Evolutionary conservation across 108 stramenopile species (phyloP), one percentile per base, ranked within the genome.

Genomic region (Seminavis robusta): DNA sequence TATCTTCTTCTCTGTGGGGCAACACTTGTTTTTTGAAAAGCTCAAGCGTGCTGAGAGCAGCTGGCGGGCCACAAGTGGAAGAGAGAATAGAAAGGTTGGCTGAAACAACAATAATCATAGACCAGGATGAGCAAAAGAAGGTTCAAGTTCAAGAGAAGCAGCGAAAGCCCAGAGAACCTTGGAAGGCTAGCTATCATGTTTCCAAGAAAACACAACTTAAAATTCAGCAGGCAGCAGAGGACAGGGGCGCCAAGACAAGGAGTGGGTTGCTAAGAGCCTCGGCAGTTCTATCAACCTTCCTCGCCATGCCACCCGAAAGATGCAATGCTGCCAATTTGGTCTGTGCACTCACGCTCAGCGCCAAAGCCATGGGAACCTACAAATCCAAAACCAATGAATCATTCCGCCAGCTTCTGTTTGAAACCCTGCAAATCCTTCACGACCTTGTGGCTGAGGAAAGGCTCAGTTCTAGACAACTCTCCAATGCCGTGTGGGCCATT

Each of bases 281-380:
- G 7, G 54, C 39, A 1, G 62, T 88, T 8, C 61, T 91, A 45
- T 45, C 58, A 21, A 62, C 74, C 9, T 61, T 91, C 0, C 59
- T 86, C 10, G 25, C 62, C 8, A 71, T 71, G 11, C 70, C 75
- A 23, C 62, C 86, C 10, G 38, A 57, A 27, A 50, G 71, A 28
- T 84, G 83, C 52, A 91, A 91, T 56, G 75, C 79, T 8, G 83
- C 77, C 37, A 91, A 91, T 56, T 33, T 91, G 11, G 85, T 91
- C 6, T 84, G 81, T 56, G 84, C 90, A 15, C 34, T 91, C 43
- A 91, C 90, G 10, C 59, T 78, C 10, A 79, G 76, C 62, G 86
- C 86, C 47, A 91, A 91, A 37, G 59, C 58, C 13, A 17, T 79
- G 51, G 53, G 61, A 39, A 43, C 43, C 11, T 15, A 41, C 36